A percentile compares a stretch with the other conserved stretches of the same genome.
Evolutionary conservation across 805 yeast species (phyloP).

Genomic region (Wickerhamiella spandovensis): DNA sequence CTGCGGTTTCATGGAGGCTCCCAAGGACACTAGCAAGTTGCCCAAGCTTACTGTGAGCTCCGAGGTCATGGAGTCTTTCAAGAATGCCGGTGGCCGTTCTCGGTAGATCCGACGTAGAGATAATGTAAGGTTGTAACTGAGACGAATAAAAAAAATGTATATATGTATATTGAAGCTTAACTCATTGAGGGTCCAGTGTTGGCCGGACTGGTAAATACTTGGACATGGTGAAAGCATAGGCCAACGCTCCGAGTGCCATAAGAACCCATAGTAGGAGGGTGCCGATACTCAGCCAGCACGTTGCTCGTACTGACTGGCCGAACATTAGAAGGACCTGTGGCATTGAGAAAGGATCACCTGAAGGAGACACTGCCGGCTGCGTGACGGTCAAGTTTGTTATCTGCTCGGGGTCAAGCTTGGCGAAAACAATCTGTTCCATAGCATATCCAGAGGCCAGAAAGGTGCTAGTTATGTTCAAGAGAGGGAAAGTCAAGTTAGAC

Average conservation of each 20-base stretch:
- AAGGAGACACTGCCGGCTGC: background rate
- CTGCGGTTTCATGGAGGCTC: slow-evolving; percentile 66
- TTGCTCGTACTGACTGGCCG: background rate
- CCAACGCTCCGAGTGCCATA: background rate
- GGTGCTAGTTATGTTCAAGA: background rate
- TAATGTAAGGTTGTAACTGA: background rate
- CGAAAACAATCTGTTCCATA: slow-evolving; percentile 1
- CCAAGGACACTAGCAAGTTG: slow-evolving; percentile 32
- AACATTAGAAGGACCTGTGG: background rate
- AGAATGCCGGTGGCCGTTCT: slow-evolving; percentile 29
- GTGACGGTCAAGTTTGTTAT: background rate
- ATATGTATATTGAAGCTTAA: background rate
- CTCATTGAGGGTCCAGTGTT: too few species aligned
- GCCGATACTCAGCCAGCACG: slow-evolving; percentile 1
- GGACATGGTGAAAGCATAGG: background rate
- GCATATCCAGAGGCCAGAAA: slow-evolving; percentile 1
- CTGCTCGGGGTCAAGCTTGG: background rate
- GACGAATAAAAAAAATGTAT: background rate
- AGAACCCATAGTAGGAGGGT: slow-evolving; percentile 7
- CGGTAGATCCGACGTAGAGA: slow-evolving; percentile 2
- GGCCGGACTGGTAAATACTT: background rate
- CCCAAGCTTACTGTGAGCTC: slow-evolving; percentile 33
- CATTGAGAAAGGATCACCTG: background rate
- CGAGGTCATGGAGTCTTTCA: slow-evolving; percentile 23
- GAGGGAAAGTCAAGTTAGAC: background rate